Conservation (phyloP, 2,329 filamentous ascomycete genomes). For the Myrmaecium sp. region DNA sequence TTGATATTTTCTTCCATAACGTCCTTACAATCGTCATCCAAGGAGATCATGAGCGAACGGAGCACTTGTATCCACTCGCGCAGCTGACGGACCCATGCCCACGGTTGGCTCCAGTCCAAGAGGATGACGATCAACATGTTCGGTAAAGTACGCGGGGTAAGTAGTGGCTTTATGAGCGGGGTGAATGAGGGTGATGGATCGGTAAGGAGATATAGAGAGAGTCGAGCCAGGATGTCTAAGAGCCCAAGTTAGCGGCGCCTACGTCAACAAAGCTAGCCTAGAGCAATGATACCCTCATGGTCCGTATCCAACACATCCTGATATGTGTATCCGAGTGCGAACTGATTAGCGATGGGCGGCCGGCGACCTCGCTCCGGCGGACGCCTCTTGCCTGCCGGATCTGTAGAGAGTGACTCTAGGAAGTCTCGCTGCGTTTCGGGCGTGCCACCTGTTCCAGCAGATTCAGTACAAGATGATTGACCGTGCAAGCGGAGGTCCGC, state of each 20-base stretch:
- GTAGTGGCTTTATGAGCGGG: slow-evolving; percentile 64
- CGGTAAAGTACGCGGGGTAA: slow-evolving; percentile 68
- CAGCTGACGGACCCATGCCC: slow-evolving; percentile 78
- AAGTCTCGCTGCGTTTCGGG: slow-evolving; percentile 75
- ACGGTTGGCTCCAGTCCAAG: slow-evolving; percentile 91
- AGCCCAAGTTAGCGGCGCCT: slow-evolving; percentile 6
- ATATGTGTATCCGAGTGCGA: slow-evolving; percentile 87
- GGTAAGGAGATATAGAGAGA: slow-evolving; percentile 79
- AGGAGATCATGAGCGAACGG: slow-evolving; percentile 54
- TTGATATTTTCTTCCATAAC: slow-evolving; percentile 77
- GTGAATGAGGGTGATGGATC: slow-evolving; percentile 70
- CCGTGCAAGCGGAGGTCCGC: slow-evolving; percentile 9
- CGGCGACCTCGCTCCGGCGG: slow-evolving; percentile 34
- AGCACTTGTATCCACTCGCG: slow-evolving; percentile 80
- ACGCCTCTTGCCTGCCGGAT: slow-evolving; percentile 27
- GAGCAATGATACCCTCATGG: slow-evolving; percentile 53
- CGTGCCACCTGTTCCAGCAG: slow-evolving; percentile 45
- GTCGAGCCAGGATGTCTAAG: slow-evolving; percentile 69
- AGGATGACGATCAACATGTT: slow-evolving; percentile 77
- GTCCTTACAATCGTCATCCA: slow-evolving; percentile 60
- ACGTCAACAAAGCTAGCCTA: neutral
- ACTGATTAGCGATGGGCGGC: slow-evolving; percentile 76
- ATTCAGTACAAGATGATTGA: slow-evolving; percentile 5
- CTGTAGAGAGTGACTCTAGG: slow-evolving; percentile 36
- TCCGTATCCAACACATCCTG: slow-evolving; percentile 87